Percentiles rank a stretch among this genome's conserved stretches.
These are phyloP conservation scores for Citrus reticulata DNA, from an alignment of 345 rosid genomes.

Conservation along the genomic window DNA sequence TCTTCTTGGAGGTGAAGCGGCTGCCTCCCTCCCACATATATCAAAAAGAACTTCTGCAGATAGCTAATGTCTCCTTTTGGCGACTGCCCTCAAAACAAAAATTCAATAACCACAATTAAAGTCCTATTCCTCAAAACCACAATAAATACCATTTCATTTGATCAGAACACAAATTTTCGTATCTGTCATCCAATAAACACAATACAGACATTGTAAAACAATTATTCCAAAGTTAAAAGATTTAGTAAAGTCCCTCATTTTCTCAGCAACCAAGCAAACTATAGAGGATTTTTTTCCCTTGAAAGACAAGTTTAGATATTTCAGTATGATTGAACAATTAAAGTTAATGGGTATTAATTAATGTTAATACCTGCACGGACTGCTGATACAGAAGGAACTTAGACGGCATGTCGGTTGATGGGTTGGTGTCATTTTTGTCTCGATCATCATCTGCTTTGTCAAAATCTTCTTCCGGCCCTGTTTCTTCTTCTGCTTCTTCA, in stretches of 20 bases:
- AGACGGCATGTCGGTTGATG: conserved; percentile 51
- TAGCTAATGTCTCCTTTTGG: conserved; percentile 94
- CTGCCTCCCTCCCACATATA: conserved; percentile 51
- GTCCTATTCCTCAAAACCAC: background rate
- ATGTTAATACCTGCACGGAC: conserved; percentile 60
- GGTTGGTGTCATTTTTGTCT: conserved; percentile 21
- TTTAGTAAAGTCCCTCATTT: background rate
- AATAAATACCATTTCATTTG: background rate
- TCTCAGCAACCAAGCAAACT: background rate
- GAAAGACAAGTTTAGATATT: too few relatives aligned
- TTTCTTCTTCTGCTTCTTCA: conserved; percentile 17
- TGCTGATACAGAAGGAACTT: conserved; percentile 82
- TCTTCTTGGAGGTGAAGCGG: conserved; percentile 94
- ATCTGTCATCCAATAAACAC: background rate
- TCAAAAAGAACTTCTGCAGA: conserved; percentile 75
- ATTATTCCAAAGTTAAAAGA: background rate
- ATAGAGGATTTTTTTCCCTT: background rate
- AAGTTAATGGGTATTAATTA: background rate
- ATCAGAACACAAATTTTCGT: background rate
- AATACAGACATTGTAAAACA: background rate
- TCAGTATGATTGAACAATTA: background rate
- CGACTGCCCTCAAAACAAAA: conserved; percentile 43
- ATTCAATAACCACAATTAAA: background rate
- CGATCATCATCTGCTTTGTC: conserved; percentile 25
- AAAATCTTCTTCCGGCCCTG: conserved; percentile 10